A percentile compares a stretch with the other conserved stretches of the same genome.
These are phyloP conservation scores for Musa balbisiana DNA, from an alignment of 202 grass and related monocot species.

Conservation along the genomic window DNA sequence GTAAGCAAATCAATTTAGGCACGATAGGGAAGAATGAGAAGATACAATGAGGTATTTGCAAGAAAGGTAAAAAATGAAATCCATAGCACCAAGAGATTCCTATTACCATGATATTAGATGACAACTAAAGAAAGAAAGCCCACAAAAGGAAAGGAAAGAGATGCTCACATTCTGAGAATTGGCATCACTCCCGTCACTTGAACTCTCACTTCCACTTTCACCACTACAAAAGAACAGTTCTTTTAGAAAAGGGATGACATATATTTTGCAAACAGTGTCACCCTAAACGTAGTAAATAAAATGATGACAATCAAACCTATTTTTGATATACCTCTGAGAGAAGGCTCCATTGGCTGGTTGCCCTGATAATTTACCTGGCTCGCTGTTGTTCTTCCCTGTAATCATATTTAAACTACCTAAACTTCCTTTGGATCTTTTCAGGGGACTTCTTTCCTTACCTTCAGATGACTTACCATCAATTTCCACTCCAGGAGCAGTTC, in stretches of 20 bases:
- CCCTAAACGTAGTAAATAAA: conserved; percentile 1
- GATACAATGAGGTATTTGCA: no score
- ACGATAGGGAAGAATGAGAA: no score
- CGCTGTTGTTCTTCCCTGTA: conserved; percentile 40
- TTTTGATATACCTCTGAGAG: conserved; percentile 49
- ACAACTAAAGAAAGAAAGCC: background rate
- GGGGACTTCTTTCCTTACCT: conserved; percentile 44
- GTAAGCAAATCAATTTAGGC: no score
- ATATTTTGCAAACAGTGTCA: background rate
- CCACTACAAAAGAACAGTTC: conserved; percentile 31
- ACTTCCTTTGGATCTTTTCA: conserved; percentile 70
- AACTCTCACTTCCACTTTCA: conserved; percentile 62
- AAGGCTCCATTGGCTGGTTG: conserved; percentile 52
- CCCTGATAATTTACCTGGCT: conserved; percentile 38
- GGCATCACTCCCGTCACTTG: conserved; percentile 60
- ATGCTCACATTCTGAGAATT: conserved; percentile 63
- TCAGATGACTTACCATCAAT: conserved; percentile 47
- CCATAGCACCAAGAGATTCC: no score
- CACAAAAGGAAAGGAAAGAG: background rate
- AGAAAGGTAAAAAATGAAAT: no score
- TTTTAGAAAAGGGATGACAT: background rate
- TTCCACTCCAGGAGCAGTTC: conserved; percentile 37
- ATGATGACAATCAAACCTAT: conserved; percentile 3
- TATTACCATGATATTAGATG: no score
- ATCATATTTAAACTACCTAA: conserved; percentile 54